Evolutionary conservation across 2,329 filamentous ascomycete genomes (phyloP), one percentile per base, ranked within the genome.

Genomic region (Cladosporium austrohemisphaericum): DNA sequence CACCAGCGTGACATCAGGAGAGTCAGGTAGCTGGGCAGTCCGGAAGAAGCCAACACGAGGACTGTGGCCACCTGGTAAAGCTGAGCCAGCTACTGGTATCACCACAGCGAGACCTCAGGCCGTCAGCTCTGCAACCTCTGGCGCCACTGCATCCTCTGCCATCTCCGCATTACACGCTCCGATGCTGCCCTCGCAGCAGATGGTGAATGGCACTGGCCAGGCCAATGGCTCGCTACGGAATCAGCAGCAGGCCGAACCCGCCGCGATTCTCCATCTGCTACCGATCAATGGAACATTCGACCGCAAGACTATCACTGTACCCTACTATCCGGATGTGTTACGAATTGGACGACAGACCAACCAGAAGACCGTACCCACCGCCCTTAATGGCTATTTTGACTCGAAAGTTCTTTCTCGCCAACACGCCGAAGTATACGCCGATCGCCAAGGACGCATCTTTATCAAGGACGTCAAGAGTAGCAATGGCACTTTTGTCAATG

Each of bases 391-490:
- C 28, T 98, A 87, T 69, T 98, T 98, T 64, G 93, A 98, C 68
- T 97, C 92, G 44, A 98, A 98, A 70, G 93, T 98, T 20, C 79
- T 98, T 19, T 97, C 93, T 31, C 80, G 93, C 60, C 90, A 96
- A 66, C 93, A 98, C 68, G 93, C 93, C 28, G 93, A 98, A 67
- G 86, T 98, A 29, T 97, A 90, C 83, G 90, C 93, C 11, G 84
- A 88, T 47, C 84, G 87, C 55, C 57, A 63, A 48, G 63, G 62
- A 20, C 95, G 95, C 66, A 86, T 98, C 35, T 97, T 85, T 80
- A 97, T 98, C 59, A 83, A 91, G 51, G 93, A 98, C 70, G 87
- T 98, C 60, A 98, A 97, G 70, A 97, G 93, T 0, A 98, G 93
- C 32, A 98, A 98, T 65, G 93, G 93, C 51, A 98, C 93, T 1